Evolutionary conservation across 2,329 filamentous ascomycete genomes (phyloP).

Genomic region (Paecilomyces sp.): DNA sequence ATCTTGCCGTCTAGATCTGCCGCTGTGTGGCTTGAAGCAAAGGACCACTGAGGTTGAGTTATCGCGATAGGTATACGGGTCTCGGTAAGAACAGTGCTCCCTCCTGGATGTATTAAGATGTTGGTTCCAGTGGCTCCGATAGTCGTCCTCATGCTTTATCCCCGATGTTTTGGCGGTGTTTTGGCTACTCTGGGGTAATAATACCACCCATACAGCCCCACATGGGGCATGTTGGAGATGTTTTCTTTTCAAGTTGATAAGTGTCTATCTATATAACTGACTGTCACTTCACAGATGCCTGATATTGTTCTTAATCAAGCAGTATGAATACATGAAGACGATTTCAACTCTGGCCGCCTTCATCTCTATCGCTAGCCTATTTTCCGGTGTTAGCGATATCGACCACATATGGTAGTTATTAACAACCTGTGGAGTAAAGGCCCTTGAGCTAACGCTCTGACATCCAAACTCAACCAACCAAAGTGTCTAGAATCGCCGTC

Average conservation of each 20-base stretch:
- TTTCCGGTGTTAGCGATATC: constrained; percentile 16
- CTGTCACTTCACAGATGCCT: no score
- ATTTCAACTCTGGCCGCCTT: no score
- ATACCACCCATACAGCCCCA: not conserved
- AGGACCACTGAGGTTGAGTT: not conserved
- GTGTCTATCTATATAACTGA: no score
- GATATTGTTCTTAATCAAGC: no score
- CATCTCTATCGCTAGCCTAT: not conserved
- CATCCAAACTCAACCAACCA: not conserved
- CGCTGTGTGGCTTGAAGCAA: not conserved
- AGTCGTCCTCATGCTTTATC: not conserved
- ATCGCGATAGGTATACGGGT: not conserved
- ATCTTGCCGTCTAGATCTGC: not conserved
- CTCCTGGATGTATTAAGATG: not conserved
- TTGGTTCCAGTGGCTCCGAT: not conserved
- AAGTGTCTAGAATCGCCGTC: not conserved
- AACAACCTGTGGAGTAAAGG: not conserved
- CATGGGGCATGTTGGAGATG: not conserved
- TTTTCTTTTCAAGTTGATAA: no score
- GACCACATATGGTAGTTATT: not conserved
- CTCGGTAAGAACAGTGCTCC: not conserved
- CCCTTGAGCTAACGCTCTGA: not conserved
- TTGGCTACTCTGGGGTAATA: not conserved
- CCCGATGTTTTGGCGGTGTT: not conserved
- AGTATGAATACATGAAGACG: no score